These are phyloP conservation scores for Sclerotinia sclerotiorum DNA, from an alignment of 2,329 filamentous ascomycete genomes.

Conservation along the genomic window DNA sequence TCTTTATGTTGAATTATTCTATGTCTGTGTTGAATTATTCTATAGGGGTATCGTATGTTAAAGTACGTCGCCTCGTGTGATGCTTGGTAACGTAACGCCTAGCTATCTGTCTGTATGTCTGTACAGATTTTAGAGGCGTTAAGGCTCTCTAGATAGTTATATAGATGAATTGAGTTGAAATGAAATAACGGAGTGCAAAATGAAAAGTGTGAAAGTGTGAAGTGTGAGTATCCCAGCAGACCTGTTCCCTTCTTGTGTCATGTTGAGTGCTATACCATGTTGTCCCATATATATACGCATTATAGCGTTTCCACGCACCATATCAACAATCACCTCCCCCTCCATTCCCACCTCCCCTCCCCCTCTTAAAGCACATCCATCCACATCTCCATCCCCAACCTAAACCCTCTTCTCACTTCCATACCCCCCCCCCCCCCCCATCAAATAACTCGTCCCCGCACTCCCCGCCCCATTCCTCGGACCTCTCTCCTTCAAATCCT, in stretches of 20 bases:
- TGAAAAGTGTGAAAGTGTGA: background rate
- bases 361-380: background rate
- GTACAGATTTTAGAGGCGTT: constrained; percentile 19
- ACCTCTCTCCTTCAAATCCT: constrained; percentile 76
- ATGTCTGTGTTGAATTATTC: constrained; percentile 36
- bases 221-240: background rate
- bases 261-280: constrained; percentile 24
- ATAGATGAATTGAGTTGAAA: background rate
- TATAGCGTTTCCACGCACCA: background rate
- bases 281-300: background rate
- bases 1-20: constrained; percentile 42
- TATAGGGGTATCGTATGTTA: constrained; percentile 27
- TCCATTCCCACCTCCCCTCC: background rate
- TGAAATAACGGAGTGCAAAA: too few species aligned
- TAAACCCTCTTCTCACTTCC: constrained; percentile 52
- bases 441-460: constrained; percentile 51
- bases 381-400: background rate
- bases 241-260: background rate
- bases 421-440: constrained; percentile 63
- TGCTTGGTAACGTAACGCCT: constrained; percentile 25
- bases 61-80: constrained; percentile 22
- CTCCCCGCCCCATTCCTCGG: constrained; percentile 56
- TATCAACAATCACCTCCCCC: background rate
- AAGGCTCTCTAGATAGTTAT: constrained; percentile 18
- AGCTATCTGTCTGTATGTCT: background rate